Conservation (phyloP, 352 stramenopile species). For the Thalassiosira exigua region DNA sequence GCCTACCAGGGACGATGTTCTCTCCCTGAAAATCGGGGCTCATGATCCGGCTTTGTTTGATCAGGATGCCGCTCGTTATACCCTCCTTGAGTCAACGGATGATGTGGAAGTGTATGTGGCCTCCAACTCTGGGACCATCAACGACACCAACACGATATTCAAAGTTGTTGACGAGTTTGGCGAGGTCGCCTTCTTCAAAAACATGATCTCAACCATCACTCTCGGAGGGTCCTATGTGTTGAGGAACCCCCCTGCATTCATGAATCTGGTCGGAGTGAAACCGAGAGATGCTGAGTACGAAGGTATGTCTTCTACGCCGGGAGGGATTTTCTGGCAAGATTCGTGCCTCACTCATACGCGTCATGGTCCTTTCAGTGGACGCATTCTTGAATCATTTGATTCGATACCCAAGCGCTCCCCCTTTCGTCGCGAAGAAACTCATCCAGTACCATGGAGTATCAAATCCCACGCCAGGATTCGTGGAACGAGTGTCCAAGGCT, state of each 20-base stretch:
- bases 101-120: constrained; percentile 42
- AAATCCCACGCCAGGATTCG: constrained; percentile 32
- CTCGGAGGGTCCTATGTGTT: constrained; percentile 39
- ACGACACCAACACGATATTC: constrained; percentile 59
- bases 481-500: constrained; percentile 63
- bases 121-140: constrained; percentile 30
- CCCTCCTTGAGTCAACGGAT: constrained; percentile 14
- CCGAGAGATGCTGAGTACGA: constrained; percentile 57
- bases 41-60: constrained; percentile 10
- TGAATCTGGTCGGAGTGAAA: constrained; percentile 21
- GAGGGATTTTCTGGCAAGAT: too few relatives aligned
- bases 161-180: constrained; percentile 64
- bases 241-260: constrained; percentile 18
- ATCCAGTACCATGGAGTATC: constrained; percentile 9
- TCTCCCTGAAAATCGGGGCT: constrained; percentile 22
- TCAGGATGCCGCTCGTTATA: constrained; percentile 10
- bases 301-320: constrained; percentile 18
- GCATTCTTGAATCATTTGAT: constrained; percentile 29
- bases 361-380: too few relatives aligned
- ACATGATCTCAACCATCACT: constrained; percentile 30
- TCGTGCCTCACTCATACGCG: too few relatives aligned
- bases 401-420: constrained; percentile 5
- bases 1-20: constrained; percentile 25
- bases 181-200: constrained; percentile 59
- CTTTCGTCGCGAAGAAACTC: constrained; percentile 18